Conservation (phyloP, 371 early-diverging fungal species). For the Syncephalastrum sp. region DNA sequence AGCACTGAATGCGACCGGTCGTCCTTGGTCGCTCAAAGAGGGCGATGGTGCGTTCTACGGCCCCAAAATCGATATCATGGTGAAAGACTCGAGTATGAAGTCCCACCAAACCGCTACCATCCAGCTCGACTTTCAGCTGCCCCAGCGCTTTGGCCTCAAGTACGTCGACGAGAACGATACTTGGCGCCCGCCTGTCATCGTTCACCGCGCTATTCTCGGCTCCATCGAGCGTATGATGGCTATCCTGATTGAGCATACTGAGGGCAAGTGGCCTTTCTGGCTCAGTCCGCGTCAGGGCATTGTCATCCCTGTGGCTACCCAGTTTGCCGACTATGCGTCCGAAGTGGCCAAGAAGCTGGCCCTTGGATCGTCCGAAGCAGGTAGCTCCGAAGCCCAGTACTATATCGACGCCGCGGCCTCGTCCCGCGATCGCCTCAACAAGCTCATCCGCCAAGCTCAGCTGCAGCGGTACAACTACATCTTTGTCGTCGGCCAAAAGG, state of each 20-base stretch:
- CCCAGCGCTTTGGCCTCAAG: slow-evolving; percentile 83
- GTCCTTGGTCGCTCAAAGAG: slow-evolving; percentile 89
- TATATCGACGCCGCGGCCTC: slow-evolving; percentile 82
- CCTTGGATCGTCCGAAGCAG: slow-evolving; percentile 18
- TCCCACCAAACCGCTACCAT: slow-evolving; percentile 98
- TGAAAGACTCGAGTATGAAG: slow-evolving; percentile 93
- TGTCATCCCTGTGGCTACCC: slow-evolving; percentile 80
- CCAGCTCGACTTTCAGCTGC: slow-evolving; percentile 97
- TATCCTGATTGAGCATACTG: slow-evolving; percentile 89
- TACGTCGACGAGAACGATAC: slow-evolving; percentile 63
- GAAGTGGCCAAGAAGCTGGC: slow-evolving; percentile 39
- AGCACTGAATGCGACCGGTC: slow-evolving; percentile 78
- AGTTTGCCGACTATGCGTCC: slow-evolving; percentile 47
- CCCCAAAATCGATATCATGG: slow-evolving; percentile 99
- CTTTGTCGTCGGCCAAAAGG: slow-evolving; percentile 94
- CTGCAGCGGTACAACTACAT: slow-evolving; percentile 90
- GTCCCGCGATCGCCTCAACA: slow-evolving; percentile 84
- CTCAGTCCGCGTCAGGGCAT: slow-evolving; percentile 95
- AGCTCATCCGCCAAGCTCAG: slow-evolving; percentile 95
- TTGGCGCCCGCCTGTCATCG: slow-evolving; percentile 85
- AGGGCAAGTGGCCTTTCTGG: slow-evolving; percentile 98
- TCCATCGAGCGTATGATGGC: slow-evolving; percentile 95
- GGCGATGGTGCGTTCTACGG: slow-evolving; percentile 99
- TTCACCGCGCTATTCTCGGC: slow-evolving; percentile 95
- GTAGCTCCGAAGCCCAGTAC: slow-evolving; percentile 31